A percentile compares a stretch with the other conserved stretches of the same genome.
Evolutionary conservation across 2,329 filamentous ascomycete species (phyloP).

Genomic region (Beauveria australis): DNA sequence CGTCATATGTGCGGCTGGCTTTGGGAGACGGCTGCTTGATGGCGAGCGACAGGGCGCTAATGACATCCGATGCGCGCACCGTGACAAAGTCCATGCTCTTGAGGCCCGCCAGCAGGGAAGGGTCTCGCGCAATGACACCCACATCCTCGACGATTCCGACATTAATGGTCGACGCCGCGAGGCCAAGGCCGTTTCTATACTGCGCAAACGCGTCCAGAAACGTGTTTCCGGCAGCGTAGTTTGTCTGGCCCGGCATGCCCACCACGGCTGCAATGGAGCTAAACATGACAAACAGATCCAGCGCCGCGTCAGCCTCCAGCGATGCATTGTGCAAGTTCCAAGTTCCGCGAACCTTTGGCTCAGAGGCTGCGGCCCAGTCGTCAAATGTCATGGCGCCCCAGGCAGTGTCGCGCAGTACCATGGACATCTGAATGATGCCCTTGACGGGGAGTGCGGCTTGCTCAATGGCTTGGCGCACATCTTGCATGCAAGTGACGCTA

Average conservation of each 20-base stretch:
- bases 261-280: slow-evolving; percentile 25
- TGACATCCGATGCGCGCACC: neutral
- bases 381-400: slow-evolving; percentile 24
- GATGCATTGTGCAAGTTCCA: slow-evolving; percentile 26
- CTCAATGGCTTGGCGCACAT: neutral
- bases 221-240: slow-evolving; percentile 34
- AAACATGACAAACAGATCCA: slow-evolving; percentile 15
- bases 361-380: slow-evolving; percentile 20
- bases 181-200: slow-evolving; percentile 20
- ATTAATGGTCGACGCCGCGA: slow-evolving; percentile 22
- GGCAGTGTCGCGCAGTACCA: neutral
- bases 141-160: slow-evolving; percentile 25
- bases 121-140: slow-evolving; percentile 22
- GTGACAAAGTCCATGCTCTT: neutral
- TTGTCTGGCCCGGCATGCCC: slow-evolving; percentile 28
- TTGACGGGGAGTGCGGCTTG: slow-evolving; percentile 17
- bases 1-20: neutral
- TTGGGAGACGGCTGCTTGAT: neutral
- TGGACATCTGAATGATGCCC: no score
- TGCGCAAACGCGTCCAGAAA: slow-evolving; percentile 31
- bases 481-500: neutral
- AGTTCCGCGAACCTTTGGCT: slow-evolving; percentile 26
- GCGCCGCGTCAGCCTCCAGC: neutral
- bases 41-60: neutral
- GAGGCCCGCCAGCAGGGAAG: neutral